These are phyloP conservation scores for Mycena sanguinolenta DNA, from an alignment of 768 basidiomycete species.

Conservation along the genomic window DNA sequence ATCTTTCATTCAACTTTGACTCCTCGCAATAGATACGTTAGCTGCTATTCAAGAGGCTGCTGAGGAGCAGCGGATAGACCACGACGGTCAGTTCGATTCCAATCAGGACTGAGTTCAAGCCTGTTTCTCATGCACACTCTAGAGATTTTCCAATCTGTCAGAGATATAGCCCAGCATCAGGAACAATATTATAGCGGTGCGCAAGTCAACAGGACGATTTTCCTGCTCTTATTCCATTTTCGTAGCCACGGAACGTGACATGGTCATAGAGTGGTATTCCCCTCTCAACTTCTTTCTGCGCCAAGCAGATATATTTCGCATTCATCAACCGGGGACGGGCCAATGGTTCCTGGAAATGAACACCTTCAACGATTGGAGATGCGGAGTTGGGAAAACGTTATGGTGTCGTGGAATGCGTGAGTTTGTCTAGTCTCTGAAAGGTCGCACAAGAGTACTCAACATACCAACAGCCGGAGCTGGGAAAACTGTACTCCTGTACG, in stretches of 20 bases:
- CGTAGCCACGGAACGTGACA: not conserved
- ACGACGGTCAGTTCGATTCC: not conserved
- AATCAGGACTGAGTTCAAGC: not conserved
- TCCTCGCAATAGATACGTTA: too few relatives aligned
- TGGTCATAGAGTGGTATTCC: conserved; percentile 13
- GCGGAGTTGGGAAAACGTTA: not conserved
- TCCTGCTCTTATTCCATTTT: not conserved
- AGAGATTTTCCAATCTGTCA: not conserved
- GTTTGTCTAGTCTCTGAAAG: not conserved
- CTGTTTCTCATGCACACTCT: not conserved
- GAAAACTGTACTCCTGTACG: conserved; percentile 19
- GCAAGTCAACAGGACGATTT: not conserved
- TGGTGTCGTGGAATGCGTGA: conserved; percentile 21
- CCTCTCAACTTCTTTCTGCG: conserved; percentile 16
- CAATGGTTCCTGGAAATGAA: conserved; percentile 3
- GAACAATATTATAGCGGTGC: not conserved
- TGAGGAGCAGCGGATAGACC: too few relatives aligned
- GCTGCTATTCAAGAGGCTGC: too few relatives aligned
- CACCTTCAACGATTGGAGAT: conserved; percentile 8
- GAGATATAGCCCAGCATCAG: not conserved
- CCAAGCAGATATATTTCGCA: conserved; percentile 7
- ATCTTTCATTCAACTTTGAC: too few relatives aligned
- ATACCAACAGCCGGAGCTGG: conserved; percentile 12
- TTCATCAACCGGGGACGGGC: conserved; percentile 11
- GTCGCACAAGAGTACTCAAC: too few relatives aligned